These are phyloP conservation scores for Leptographium flavum DNA, from an alignment of 2,329 filamentous ascomycete genomes.

Conservation along the genomic window DNA sequence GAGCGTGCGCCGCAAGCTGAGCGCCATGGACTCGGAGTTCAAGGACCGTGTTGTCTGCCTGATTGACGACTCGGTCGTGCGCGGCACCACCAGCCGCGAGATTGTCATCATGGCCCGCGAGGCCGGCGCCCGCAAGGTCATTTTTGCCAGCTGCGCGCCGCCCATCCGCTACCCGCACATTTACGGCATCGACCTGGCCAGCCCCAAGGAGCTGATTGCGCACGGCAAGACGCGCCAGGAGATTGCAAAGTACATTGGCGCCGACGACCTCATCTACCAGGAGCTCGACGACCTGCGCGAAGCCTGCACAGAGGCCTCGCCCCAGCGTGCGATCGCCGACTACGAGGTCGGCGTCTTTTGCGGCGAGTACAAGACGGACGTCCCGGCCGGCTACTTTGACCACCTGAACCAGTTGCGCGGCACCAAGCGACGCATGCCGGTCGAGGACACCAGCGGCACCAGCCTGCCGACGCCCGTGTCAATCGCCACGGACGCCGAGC, in stretches of 20 bases:
- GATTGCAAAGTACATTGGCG: constrained; percentile 27
- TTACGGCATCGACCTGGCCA: constrained; percentile 30
- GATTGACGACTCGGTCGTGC: constrained; percentile 57
- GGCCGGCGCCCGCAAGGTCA: constrained; percentile 31
- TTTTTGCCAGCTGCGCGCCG: constrained; percentile 72
- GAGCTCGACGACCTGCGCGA: constrained; percentile 58
- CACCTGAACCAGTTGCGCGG: constrained; percentile 63
- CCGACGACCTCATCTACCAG: constrained; percentile 41
- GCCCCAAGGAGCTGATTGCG: constrained; percentile 7
- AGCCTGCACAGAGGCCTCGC: constrained; percentile 59
- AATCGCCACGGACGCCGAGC: too few relatives aligned
- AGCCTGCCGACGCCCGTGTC: not conserved
- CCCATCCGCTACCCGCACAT: constrained; percentile 77
- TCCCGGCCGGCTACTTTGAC: constrained; percentile 68
- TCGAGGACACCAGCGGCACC: not conserved
- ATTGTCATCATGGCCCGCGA: constrained; percentile 15
- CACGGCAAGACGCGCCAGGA: constrained; percentile 21
- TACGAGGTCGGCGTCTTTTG: constrained; percentile 92
- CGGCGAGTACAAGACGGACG: constrained; percentile 71
- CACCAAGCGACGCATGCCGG: constrained; percentile 31
- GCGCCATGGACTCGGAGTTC: constrained; percentile 76
- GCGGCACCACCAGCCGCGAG: constrained; percentile 53
- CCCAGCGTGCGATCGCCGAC: constrained; percentile 37
- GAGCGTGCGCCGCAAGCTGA: constrained; percentile 79
- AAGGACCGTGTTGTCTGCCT: constrained; percentile 64